Evolutionary conservation across 2,329 filamentous ascomycete species (phyloP), one percentile per base, ranked within the genome.

Genomic region (Pseudofabraea citricarpa): DNA sequence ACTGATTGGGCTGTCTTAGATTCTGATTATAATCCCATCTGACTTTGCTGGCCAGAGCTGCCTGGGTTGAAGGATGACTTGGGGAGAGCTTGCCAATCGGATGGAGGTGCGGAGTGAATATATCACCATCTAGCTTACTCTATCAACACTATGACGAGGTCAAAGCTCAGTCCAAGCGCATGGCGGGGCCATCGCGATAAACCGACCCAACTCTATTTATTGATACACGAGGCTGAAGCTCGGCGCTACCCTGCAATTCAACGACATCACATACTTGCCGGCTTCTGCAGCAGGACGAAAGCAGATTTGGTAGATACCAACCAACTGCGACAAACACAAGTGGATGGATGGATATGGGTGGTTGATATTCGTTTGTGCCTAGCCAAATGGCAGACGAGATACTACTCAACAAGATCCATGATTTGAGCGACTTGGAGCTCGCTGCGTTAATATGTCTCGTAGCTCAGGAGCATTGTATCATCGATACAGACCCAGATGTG

Each of bases 371-470:
- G 36, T 26, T 19, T 39, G 15, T 21, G 42, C 13, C 32, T 45
- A 36, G 54, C 52, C 52, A 61, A 58, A 86, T 85, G 82, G 79
- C 77, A 63, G 71, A 78, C 68, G 71, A 76, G 58, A 65, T 67
- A 44, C 72, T 90, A 49, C 69, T 83, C 48, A 72, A 77, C 50
- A 85, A 84, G 64, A 77, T 94, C 55, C 85, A 90, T 59, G 76
- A 80, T 54, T 73, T 97, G 50, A 87, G 84, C 58, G 90, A 96
- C 68, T 74, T 96, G 31, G 90, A 96, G 67, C 79, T 97, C 47
- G 93, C 91, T 19, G 70, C 86, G 12, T 74, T 97, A 31, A 77
- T 96, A 40, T 90, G 85, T 60, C 77, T 97, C 40, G 75, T 90
- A 49, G 81, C 83, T 47, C 77, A 83, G 52, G 87, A 95, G 64